Base-by-base conservation (phyloP, 257 asterid species). In the Salvia splendens region DNA sequence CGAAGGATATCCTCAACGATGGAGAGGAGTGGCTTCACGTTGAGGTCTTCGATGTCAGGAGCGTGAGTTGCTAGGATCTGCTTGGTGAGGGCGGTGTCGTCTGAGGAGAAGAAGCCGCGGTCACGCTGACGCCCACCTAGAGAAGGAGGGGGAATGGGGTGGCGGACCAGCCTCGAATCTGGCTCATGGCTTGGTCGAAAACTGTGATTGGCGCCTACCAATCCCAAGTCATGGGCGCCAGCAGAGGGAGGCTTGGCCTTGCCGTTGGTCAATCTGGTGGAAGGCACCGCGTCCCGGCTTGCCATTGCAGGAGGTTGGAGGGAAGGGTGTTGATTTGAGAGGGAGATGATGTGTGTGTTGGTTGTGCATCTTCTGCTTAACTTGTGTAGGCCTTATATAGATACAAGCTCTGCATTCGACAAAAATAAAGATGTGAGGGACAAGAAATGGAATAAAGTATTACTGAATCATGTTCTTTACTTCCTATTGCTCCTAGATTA, bases 1-100 rank as follows among this genome's bases (percentile, higher is more conserved):
- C 75, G 75, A 3, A 70, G 45, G 55, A 70, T 70, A 8, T 70
- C 75, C 75, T 70, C 75, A 3, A 70, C 68, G 2, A 70, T 70
- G 68, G 63, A 14, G 2, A 70, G 75, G 50, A 70, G 38, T 0
- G 68, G 75, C 75, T 63, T 70, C 24, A 62, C 55, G 9, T 70
- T 32, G 54, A 70, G 54, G 15, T 70, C 68, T 0, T 60, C 75
- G 3, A 70, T 70, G 28, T 70, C 75, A 1, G 68, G 75, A 1
- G 75, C 75, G 52, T 70, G 75, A 49, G 75, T 70, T 55, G 69
- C 69, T 2, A 60, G 63, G 20, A 70, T 61, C 28, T 70, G 75
- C 68, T 70, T 61, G 63, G 38, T 50, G 62, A 70, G 75, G 36
- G 75, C 75, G 1, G 36, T 45, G 1, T 70, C 75, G 16, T 70